A percentile compares a stretch with the other conserved stretches of the same genome.
Evolutionary conservation across 2,329 filamentous ascomycete species (phyloP).

Genomic region (Alternaria postmessia): DNA sequence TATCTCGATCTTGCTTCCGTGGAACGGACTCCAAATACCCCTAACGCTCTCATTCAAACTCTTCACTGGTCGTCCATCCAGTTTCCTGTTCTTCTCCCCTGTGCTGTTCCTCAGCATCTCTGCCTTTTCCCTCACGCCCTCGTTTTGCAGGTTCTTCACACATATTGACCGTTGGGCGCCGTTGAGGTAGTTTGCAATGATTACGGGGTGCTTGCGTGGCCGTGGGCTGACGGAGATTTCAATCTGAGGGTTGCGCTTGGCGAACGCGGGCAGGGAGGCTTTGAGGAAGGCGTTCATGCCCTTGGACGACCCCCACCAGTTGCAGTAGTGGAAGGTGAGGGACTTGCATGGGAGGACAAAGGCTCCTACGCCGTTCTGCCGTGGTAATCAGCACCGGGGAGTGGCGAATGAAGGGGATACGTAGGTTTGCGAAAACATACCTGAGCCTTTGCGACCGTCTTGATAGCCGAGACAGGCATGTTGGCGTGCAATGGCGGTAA

Average conservation of each 20-base stretch:
- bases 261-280: constrained; percentile 77
- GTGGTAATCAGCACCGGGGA: constrained; percentile 17
- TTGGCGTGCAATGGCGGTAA: constrained; percentile 32
- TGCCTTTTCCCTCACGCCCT: constrained; percentile 82
- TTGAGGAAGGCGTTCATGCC: constrained; percentile 95
- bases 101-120: constrained; percentile 76
- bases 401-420: not conserved
- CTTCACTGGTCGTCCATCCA: constrained; percentile 64
- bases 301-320: constrained; percentile 89
- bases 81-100: constrained; percentile 73
- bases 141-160: constrained; percentile 82
- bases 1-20: constrained; percentile 58
- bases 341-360: constrained; percentile 98
- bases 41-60: constrained; percentile 71
- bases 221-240: constrained; percentile 92
- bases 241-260: constrained; percentile 81
- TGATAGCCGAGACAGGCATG: constrained; percentile 61
- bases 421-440: constrained; percentile 50
- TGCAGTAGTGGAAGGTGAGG: constrained; percentile 96
- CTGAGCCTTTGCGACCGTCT: constrained; percentile 63
- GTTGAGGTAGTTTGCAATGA: constrained; percentile 93
- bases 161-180: constrained; percentile 85
- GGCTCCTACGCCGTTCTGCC: constrained; percentile 91
- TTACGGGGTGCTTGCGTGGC: constrained; percentile 86
- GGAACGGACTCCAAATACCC: constrained; percentile 71